Base-by-base conservation (phyloP, 805 yeast species). In the Saccharomyces kudriavzevii region DNA sequence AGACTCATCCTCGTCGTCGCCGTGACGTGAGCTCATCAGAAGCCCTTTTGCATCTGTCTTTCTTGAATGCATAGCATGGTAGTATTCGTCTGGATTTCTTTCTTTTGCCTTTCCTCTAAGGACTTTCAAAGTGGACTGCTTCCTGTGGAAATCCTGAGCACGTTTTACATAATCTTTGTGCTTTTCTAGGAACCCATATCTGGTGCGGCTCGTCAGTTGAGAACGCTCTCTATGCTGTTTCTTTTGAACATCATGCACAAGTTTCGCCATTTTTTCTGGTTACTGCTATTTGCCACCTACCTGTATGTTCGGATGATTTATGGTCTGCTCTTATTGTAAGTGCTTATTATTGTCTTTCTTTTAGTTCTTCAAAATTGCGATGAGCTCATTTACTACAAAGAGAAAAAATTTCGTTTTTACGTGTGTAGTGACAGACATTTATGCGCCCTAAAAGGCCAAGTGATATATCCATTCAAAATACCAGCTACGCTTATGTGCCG, bases 201-300 rank as follows among this genome's bases (percentile, higher is more conserved):
- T 80, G 61, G 81, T 74, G 54, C 99, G 78, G 47, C 80, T 83
- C 48, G 75, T 76, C 1, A 92, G 87, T 71, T 94, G 99, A 5
- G 96, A 80, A 64, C 99, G 82, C 74, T 94, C 99, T 54, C 90
- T 77, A 66, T 94, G 99, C 75, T 94, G 98, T 66, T 89, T 94
- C 76, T 95, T 94, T 70, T 92, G 97, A 10, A 92, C 84, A 65
- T 89, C 87, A 69, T 91, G 97, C 11, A 87, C 92, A 31, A 87
- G 73, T 59, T 85, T 86, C 35, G 86, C 86, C 95, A 88, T 88
- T 28, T 43, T 51, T 48, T 5, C 45, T 2, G 14, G 3, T 45
- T 48, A 22, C 24, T 35, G 0, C 8, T 17, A 17, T 6, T 9
- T 29, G 11, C 14, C 22, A 22, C 24, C 4, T 17, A 20, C 24